These are phyloP conservation scores for Harringtonia lauricola DNA, from an alignment of 2,329 filamentous ascomycete genomes.

Conservation along the genomic window DNA sequence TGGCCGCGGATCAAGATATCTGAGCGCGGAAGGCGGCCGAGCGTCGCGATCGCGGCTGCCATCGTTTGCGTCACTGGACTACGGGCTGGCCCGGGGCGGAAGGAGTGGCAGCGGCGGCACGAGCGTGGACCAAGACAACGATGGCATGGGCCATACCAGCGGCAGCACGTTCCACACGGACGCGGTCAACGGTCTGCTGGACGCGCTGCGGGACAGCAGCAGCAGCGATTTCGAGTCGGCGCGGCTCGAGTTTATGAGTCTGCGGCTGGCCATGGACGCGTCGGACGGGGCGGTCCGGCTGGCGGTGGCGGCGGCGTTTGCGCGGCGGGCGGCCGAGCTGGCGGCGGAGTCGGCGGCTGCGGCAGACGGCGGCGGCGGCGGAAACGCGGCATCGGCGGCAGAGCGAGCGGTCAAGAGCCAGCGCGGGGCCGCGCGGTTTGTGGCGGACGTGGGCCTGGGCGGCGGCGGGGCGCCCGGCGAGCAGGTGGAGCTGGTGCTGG, in stretches of 20 bases:
- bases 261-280: slow-evolving; percentile 85
- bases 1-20: slow-evolving; percentile 10
- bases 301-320: slow-evolving; percentile 76
- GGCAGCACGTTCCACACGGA: slow-evolving; percentile 66
- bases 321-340: slow-evolving; percentile 68
- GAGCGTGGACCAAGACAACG: neutral
- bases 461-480: slow-evolving; percentile 49
- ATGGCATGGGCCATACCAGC: slow-evolving; percentile 17
- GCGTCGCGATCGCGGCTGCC: slow-evolving; percentile 57
- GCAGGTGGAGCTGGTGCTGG: slow-evolving; percentile 75
- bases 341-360: slow-evolving; percentile 46
- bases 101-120: neutral
- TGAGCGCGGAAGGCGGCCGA: slow-evolving; percentile 32
- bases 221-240: slow-evolving; percentile 69
- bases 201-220: slow-evolving; percentile 64
- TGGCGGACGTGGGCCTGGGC: slow-evolving; percentile 33
- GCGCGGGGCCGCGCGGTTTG: slow-evolving; percentile 34
- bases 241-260: slow-evolving; percentile 83
- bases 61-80: slow-evolving; percentile 65
- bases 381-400: slow-evolving; percentile 50
- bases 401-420: slow-evolving; percentile 46
- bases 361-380: slow-evolving; percentile 50
- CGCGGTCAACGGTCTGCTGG: slow-evolving; percentile 75
- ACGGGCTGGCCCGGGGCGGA: slow-evolving; percentile 15
- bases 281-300: slow-evolving; percentile 81